phyloP scores from a whole-genome alignment of 805 yeast species.

The Sugiyamaella lignohabitans region DNA sequence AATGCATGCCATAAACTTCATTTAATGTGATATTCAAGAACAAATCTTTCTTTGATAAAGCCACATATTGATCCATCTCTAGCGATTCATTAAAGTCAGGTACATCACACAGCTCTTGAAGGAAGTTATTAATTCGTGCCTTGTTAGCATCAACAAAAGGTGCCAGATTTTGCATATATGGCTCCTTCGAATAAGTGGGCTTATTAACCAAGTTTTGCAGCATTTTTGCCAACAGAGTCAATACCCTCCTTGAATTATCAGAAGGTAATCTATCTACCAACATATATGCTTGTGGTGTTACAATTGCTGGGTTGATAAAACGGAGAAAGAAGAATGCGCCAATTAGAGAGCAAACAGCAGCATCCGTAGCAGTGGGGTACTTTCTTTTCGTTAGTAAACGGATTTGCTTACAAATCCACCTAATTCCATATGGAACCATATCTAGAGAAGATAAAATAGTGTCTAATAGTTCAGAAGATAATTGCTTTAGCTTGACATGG shows the following conservation, averaged over 20 bases:
- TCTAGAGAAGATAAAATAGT: conserved; percentile 50
- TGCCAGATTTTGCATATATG: conserved; percentile 26
- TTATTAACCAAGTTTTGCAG: conserved; percentile 86
- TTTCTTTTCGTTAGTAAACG: conserved; percentile 47
- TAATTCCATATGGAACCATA: conserved; percentile 63
- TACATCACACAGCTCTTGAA: conserved; percentile 34
- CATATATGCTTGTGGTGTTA: conserved; percentile 65
- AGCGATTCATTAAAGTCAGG: conserved; percentile 36
- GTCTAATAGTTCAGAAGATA: conserved; percentile 37
- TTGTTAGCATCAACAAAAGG: conserved; percentile 28
- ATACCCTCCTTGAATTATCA: conserved; percentile 49
- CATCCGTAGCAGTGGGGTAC: conserved; percentile 50
- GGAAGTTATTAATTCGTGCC: conserved; percentile 27
- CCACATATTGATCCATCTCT: conserved; percentile 36
- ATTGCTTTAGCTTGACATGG: conserved; percentile 18
- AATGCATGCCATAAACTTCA: conserved; percentile 33
- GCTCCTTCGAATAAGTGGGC: conserved; percentile 53
- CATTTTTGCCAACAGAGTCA: conserved; percentile 74
- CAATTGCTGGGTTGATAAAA: conserved; percentile 81
- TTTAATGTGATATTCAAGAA: conserved; percentile 30
- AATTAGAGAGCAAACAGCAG: conserved; percentile 39
- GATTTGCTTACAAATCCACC: conserved; percentile 63
- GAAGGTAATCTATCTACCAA: conserved; percentile 34
- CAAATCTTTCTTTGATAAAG: conserved; percentile 31
- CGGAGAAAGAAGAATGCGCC: conserved; percentile 83